Evolutionary conservation across 768 basidiomycete species (phyloP), one percentile per base, ranked within the genome.

Genomic region (Cubamyces sp.): DNA sequence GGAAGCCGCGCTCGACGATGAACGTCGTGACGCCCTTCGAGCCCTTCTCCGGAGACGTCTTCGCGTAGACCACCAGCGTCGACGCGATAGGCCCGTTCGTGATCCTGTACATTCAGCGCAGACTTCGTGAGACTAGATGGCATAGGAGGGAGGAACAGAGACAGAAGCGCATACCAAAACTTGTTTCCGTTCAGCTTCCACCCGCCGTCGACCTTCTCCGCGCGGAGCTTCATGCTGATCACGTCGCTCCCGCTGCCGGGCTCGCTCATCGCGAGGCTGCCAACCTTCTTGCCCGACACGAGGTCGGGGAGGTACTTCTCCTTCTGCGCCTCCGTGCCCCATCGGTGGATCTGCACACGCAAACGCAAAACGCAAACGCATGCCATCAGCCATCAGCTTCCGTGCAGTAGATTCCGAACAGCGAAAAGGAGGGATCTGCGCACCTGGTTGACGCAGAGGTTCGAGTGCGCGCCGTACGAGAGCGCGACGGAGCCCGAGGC

Each of bases 211-310:
- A 88, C 80, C 77, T 90, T 91, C 66, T 90, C 87, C 23, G 94
- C 94, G 62, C 82, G 87, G 60, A 94, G 78, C 69, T 81, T 81
- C 96, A 98, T 98, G 70, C 92, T 92, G 19, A 97, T 87, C n/a
- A 98, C 95, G 75, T 98, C 95, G 70, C 92, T 94, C 59, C 96
- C 96, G 68, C 89, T 87, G 16, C 91, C 93, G 1, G 90, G 82
- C 78, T 98, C 96, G 68, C 91, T 93, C 96, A 98, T 98, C 2
- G 96, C 96, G 63, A 98, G 79, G 67, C 91, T 88, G 41, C 96
- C 96, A 30, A 98, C 84, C 72, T 91, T 90, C 70, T 80, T 84
- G 21, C 96, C 96, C 28, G 84, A 80, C 40, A 96, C 77, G 47
- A 97, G 80, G 69, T 88, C 87, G 4, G 89, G 86, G 5, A 98